phyloP scores from a whole-genome alignment of 371 early-diverging fungal species.

The Zancudomyces culisetae region DNA sequence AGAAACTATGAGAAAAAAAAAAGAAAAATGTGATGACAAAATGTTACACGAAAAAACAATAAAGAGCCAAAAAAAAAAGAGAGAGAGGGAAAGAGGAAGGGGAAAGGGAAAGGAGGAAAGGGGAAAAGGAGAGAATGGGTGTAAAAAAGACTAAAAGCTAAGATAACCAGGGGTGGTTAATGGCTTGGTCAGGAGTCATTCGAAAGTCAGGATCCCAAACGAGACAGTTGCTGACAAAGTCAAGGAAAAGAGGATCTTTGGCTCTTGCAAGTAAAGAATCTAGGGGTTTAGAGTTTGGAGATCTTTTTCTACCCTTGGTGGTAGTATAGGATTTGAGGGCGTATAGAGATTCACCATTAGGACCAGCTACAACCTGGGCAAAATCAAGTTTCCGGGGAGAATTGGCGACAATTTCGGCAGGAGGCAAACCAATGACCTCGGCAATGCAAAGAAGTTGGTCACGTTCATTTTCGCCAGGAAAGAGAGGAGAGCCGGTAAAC shows the following conservation, averaged over 20 bases:
- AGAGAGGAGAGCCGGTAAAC: constrained; percentile 75
- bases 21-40: not conserved
- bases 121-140: not conserved
- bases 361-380: constrained; percentile 17
- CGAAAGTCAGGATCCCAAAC: constrained; percentile 81
- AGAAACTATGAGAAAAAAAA: too few species aligned
- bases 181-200: constrained; percentile 61
- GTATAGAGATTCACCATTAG: constrained; percentile 34
- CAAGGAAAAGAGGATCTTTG: constrained; percentile 50
- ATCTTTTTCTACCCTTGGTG: constrained; percentile 69
- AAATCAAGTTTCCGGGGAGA: constrained; percentile 66
- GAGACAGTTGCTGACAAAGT: constrained; percentile 67
- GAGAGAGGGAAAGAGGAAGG: too few species aligned
- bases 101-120: not conserved
- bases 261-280: constrained; percentile 40
- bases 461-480: constrained; percentile 92
- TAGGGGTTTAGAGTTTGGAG: constrained; percentile 58
- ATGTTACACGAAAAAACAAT: too few species aligned
- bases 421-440: constrained; percentile 76
- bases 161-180: constrained; percentile 54
- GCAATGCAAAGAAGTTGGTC: constrained; percentile 87
- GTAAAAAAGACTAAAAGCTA: not conserved
- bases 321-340: constrained; percentile 54
- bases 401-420: constrained; percentile 44
- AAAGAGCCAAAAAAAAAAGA: not conserved